Conservation (phyloP, 176 grass and related monocot genomes). For the Bothriochloa decipiens region DNA sequence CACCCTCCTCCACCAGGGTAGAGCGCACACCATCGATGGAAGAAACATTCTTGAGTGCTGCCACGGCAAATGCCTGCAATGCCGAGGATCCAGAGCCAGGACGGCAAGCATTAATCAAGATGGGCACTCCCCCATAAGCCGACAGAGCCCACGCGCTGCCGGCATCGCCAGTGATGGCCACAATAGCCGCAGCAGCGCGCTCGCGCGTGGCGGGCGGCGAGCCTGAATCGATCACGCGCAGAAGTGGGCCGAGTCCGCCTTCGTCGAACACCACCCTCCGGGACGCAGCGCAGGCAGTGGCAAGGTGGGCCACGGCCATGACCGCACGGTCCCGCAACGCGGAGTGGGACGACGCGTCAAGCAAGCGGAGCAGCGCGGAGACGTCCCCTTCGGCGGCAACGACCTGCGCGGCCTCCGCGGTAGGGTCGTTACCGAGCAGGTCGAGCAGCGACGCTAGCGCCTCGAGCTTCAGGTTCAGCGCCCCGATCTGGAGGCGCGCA, state of each 20-base stretch:
- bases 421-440: constrained; percentile 49
- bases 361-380: constrained; percentile 64
- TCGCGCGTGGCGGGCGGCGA: constrained; percentile 43
- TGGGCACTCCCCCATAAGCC: constrained; percentile 72
- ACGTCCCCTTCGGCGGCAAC: constrained; percentile 64
- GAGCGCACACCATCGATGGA: constrained; percentile 67
- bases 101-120: constrained; percentile 71
- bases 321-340: constrained; percentile 64
- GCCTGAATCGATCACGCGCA: constrained; percentile 72
- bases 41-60: constrained; percentile 65
- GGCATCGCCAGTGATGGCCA: constrained; percentile 60
- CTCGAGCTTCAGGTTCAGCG: constrained; percentile 77
- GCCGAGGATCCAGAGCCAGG: constrained; percentile 59
- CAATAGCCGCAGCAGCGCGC: constrained; percentile 60
- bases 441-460: constrained; percentile 71
- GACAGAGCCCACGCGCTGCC: constrained; percentile 69
- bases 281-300: constrained; percentile 57
- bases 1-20: constrained; percentile 72
- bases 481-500: constrained; percentile 86
- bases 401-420: constrained; percentile 50
- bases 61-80: constrained; percentile 54
- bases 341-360: constrained; percentile 73
- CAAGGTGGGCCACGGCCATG: constrained; percentile 51
- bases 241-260: constrained; percentile 76
- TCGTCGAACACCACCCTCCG: constrained; percentile 72